Base-by-base conservation (phyloP, 108 stramenopile species). In the Pinguiococcus pyrenoidosus region DNA sequence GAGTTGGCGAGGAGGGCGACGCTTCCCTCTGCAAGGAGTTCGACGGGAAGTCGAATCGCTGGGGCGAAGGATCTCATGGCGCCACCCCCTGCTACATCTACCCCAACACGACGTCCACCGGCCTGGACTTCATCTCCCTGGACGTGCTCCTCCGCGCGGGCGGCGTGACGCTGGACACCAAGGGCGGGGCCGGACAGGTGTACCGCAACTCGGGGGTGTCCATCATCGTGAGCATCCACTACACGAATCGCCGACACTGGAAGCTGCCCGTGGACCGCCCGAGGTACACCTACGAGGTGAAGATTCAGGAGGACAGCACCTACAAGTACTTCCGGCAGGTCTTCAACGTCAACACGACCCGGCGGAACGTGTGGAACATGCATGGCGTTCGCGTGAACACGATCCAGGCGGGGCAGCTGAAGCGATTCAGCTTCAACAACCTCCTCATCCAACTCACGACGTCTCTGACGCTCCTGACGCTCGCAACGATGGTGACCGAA, bases 21-120 rank as follows among this genome's bases (percentile, higher is more conserved):
- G n/a, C n/a, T n/a, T n/a, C n/a, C n/a, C n/a, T n/a, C n/a, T n/a
- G n/a, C n/a, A n/a, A n/a, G n/a, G n/a, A n/a, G n/a, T n/a, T n/a
- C n/a, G n/a, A n/a, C n/a, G n/a, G n/a, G n/a, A n/a, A n/a, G n/a
- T n/a, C n/a, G n/a, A n/a, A n/a, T n/a, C n/a, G 12, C 13, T 35
- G 12, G 12, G 12, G 34, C 12, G 12, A n/a, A n/a, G n/a, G n/a
- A n/a, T n/a, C n/a, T n/a, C n/a, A n/a, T n/a, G n/a, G n/a, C n/a
- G n/a, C n/a, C n/a, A n/a, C 67, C 9, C 67, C 67, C 1, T 68
- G 67, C 44, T 68, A 68, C 43, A 51, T 68, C 30, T 13, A 22
- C 9, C 67, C 67, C 4, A 59, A 59, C 37, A 35, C 18, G n/a
- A 62, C 67, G 25, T 17, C 4, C 3, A 22, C 32, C 10, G 17